phyloP scores from a whole-genome alignment of 768 basidiomycete species.

The Fomitopsis serialis region DNA sequence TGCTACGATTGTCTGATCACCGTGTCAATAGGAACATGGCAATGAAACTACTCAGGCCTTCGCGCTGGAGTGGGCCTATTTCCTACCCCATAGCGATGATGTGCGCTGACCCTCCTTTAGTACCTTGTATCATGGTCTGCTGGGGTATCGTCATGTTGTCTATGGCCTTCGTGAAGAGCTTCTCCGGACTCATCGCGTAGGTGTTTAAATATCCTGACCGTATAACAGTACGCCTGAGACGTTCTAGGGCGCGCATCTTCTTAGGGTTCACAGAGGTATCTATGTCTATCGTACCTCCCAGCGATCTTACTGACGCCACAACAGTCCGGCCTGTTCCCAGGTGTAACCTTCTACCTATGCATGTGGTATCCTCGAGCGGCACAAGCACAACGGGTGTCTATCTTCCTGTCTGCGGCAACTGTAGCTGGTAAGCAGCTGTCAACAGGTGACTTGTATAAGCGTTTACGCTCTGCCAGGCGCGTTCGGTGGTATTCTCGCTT shows the following conservation, averaged over 20 bases:
- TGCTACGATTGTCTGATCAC: too few species aligned
- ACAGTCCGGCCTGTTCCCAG: constrained; percentile 9
- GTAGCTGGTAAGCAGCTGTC: constrained; percentile 1
- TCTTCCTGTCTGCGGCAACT: constrained; percentile 6
- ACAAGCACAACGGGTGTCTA: constrained; percentile 2
- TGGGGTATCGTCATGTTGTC: constrained; percentile 5
- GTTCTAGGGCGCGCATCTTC: constrained; percentile 2
- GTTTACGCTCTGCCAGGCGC: background rate
- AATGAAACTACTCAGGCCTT: constrained; percentile 5
- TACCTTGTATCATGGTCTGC: constrained; percentile 7
- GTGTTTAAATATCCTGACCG: background rate
- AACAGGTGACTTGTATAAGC: too few species aligned
- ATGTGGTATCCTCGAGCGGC: constrained; percentile 8
- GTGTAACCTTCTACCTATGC: constrained; percentile 9
- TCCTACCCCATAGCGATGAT: too few species aligned
- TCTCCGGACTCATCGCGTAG: constrained; percentile 4
- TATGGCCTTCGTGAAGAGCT: constrained; percentile 7
- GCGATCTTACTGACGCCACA: background rate
- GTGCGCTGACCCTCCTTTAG: background rate
- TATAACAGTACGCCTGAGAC: too few species aligned
- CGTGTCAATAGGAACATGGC: constrained; percentile 4
- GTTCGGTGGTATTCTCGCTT: constrained; percentile 3
- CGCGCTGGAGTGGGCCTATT: constrained; percentile 2
- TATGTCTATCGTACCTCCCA: background rate
- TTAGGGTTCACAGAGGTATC: constrained; percentile 5